Percentiles rank a stretch among this genome's conserved stretches.
phyloP scores from a whole-genome alignment of 202 grass and related monocot genomes.

The Dendrocalamus latiflorus region DNA sequence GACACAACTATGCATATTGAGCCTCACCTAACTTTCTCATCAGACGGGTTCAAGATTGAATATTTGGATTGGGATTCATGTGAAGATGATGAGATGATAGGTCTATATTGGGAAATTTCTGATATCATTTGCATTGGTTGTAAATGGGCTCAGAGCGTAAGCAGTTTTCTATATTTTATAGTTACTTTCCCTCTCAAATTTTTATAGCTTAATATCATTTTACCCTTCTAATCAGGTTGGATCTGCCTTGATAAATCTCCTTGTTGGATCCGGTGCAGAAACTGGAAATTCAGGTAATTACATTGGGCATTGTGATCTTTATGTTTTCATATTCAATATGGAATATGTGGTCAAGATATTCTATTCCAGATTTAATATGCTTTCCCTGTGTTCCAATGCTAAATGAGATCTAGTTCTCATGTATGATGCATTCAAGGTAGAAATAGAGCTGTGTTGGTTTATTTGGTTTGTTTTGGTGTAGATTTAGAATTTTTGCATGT shows the following conservation, averaged over 20 bases:
- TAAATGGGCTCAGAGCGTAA: slow-evolving; percentile 65
- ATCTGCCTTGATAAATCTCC: slow-evolving; percentile 30
- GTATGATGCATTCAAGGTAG: slow-evolving; percentile 2
- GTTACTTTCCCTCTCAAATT: background rate
- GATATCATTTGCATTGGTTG: slow-evolving; percentile 60
- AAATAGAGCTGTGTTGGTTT: slow-evolving; percentile 4
- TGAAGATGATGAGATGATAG: slow-evolving; percentile 44
- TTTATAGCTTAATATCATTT: slow-evolving; percentile 16
- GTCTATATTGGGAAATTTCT: slow-evolving; percentile 47
- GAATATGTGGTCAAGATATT: background rate
- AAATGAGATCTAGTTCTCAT: background rate
- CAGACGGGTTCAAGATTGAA: slow-evolving; percentile 71
- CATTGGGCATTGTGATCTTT: background rate
- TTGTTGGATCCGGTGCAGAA: slow-evolving; percentile 25
- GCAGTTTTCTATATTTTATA: slow-evolving; percentile 29
- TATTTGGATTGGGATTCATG: slow-evolving; percentile 35
- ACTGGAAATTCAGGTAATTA: slow-evolving; percentile 34
- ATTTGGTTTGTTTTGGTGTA: background rate
- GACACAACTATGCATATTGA: slow-evolving; percentile 31
- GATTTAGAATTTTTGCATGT: background rate
- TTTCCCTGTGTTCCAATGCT: slow-evolving; percentile 5
- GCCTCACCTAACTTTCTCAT: slow-evolving; percentile 57
- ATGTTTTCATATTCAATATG: background rate
- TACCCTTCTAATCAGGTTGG: slow-evolving; percentile 31
- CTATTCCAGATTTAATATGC: slow-evolving; percentile 1